These are phyloP conservation scores for Paramyrothecium sp. DNA, from an alignment of 2,329 filamentous ascomycete species.

Conservation along the genomic window DNA sequence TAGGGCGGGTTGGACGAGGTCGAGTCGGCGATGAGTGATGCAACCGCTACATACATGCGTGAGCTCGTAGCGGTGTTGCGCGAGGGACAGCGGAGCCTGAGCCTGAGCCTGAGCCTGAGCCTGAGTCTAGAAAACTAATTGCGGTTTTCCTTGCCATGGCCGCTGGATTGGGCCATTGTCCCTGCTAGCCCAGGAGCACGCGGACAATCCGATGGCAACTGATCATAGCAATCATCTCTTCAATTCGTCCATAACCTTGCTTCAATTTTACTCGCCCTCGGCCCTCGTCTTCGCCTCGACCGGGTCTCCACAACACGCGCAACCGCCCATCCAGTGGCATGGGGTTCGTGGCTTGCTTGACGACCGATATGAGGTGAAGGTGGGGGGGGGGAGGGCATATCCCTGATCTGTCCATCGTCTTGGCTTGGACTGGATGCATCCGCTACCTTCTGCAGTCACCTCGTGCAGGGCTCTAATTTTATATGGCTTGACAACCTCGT, in stretches of 20 bases:
- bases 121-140: no score
- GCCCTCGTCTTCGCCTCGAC: background rate
- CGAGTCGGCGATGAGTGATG: background rate
- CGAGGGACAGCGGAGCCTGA: background rate
- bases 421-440: conserved; percentile 16
- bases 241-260: conserved; percentile 1
- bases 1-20: background rate
- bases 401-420: conserved; percentile 1
- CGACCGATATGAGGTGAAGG: conserved; percentile 3
- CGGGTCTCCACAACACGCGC: conserved; percentile 3
- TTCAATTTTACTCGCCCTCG: background rate
- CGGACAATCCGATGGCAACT: background rate
- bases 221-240: background rate
- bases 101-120: background rate
- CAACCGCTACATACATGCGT: background rate
- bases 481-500: conserved; percentile 34
- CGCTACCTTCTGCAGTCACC: conserved; percentile 20
- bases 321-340: conserved; percentile 2
- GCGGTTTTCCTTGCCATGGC: background rate
- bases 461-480: conserved; percentile 40
- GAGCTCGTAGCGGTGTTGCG: no score
- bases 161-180: background rate
- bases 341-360: conserved; percentile 3
- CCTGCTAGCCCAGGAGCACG: background rate
- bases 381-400: conserved; percentile 1